phyloP scores from a whole-genome alignment of 805 yeast genomes.

The Cyberlindnera mississippiensis region DNA sequence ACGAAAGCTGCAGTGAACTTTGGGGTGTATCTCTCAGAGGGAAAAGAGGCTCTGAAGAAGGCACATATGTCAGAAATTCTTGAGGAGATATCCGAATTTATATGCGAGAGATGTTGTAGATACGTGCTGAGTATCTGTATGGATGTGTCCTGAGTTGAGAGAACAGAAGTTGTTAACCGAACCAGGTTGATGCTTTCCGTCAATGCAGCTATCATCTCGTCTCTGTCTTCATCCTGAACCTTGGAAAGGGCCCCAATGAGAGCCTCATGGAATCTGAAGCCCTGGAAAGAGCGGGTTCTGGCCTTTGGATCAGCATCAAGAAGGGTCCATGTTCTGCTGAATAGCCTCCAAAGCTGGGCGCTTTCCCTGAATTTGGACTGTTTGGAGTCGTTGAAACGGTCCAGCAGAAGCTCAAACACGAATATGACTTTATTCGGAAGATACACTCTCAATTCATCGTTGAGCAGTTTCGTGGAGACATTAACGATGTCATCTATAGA shows the following conservation, averaged over 20 bases:
- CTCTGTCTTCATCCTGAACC: not conserved
- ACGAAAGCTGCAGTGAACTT: conserved; percentile 19
- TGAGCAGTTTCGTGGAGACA: conserved; percentile 33
- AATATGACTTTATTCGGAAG: conserved; percentile 56
- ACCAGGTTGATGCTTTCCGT: conserved; percentile 13
- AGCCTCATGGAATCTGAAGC: conserved; percentile 39
- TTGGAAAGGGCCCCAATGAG: conserved; percentile 25
- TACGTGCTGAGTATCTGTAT: conserved; percentile 16
- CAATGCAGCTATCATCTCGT: conserved; percentile 5
- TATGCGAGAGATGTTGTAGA: conserved; percentile 5
- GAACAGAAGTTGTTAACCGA: conserved; percentile 15
- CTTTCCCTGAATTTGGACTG: conserved; percentile 40
- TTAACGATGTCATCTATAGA: conserved; percentile 39
- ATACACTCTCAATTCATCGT: conserved; percentile 32
- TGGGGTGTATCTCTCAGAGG: conserved; percentile 18
- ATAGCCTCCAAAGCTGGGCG: conserved; percentile 46
- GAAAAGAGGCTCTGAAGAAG: conserved; percentile 15
- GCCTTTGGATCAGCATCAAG: conserved; percentile 28
- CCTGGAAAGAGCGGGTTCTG: conserved; percentile 40
- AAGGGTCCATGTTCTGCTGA: conserved; percentile 36
- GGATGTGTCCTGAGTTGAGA: conserved; percentile 16
- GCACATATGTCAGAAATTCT: conserved; percentile 8
- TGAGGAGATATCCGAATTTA: not conserved
- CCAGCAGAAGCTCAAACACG: conserved; percentile 55
- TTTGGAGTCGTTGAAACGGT: conserved; percentile 51